Conservation (phyloP, 345 rosid genomes). For the Microthlaspi erraticum region DNA sequence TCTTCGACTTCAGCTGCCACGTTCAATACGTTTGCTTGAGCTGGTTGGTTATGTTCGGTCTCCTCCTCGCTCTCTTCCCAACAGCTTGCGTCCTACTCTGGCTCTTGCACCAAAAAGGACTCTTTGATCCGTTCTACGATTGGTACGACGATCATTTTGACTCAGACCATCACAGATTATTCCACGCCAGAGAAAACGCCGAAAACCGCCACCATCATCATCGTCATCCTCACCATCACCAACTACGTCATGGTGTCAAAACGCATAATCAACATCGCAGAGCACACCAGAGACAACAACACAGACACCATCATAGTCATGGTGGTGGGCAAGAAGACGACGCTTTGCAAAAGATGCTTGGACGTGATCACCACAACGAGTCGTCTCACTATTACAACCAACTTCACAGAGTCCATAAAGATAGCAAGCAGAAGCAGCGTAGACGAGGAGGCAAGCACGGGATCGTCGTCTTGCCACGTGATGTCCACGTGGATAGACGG, state of each 20-base stretch:
- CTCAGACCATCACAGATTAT: slow-evolving; percentile 15
- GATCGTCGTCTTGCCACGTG: slow-evolving; percentile 24
- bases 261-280: slow-evolving; percentile 35
- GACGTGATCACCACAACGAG: slow-evolving; percentile 46
- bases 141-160: slow-evolving; percentile 80
- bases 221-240: slow-evolving; percentile 8
- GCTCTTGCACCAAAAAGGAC: slow-evolving; percentile 90
- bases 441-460: slow-evolving; percentile 31
- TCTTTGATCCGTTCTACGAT: slow-evolving; percentile 79
- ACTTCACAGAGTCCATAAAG: slow-evolving; percentile 63
- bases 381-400: slow-evolving; percentile 50
- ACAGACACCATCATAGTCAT: slow-evolving; percentile 47
- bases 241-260: slow-evolving; percentile 29
- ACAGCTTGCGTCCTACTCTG: slow-evolving; percentile 79
- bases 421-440: slow-evolving; percentile 52
- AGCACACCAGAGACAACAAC: slow-evolving; percentile 47
- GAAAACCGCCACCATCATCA: slow-evolving; percentile 41
- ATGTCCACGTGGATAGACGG: slow-evolving; percentile 35
- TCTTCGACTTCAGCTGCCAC: slow-evolving; percentile 91
- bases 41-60: slow-evolving; percentile 83
- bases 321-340: slow-evolving; percentile 36
- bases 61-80: slow-evolving; percentile 71
- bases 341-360: slow-evolving; percentile 51
- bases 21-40: slow-evolving; percentile 88
- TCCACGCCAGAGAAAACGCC: slow-evolving; percentile 20